These are phyloP conservation scores for Penicillium bialowiezense DNA, from an alignment of 495 filamentous ascomycete genomes.

Conservation along the genomic window DNA sequence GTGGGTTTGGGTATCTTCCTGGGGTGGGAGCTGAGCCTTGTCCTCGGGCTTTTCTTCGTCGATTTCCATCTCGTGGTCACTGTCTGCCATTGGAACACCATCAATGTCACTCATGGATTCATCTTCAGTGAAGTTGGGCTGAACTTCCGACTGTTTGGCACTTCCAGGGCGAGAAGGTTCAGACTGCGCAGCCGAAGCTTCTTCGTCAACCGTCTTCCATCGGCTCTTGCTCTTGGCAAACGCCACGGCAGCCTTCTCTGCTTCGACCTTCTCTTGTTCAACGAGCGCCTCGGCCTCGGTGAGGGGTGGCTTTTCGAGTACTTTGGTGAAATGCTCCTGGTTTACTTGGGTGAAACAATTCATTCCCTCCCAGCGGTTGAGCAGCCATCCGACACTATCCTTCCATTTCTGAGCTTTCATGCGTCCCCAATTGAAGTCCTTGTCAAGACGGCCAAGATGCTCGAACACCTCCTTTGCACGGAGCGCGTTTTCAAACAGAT, in stretches of 20 bases:
- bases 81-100: slow-evolving; percentile 56
- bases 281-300: slow-evolving; percentile 49
- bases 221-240: slow-evolving; percentile 53
- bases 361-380: slow-evolving; percentile 87
- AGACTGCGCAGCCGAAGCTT: slow-evolving; percentile 38
- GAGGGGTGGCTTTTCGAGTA: slow-evolving; percentile 72
- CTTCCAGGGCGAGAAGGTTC: slow-evolving; percentile 27
- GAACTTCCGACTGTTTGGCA: slow-evolving; percentile 17
- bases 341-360: slow-evolving; percentile 76
- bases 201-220: slow-evolving; percentile 71
- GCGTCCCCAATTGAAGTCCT: slow-evolving; percentile 76
- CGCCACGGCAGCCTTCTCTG: slow-evolving; percentile 34
- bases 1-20: slow-evolving; percentile 6
- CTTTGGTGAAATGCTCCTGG: slow-evolving; percentile 67
- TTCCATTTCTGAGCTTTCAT: slow-evolving; percentile 89
- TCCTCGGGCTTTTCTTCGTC: slow-evolving; percentile 35
- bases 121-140: slow-evolving; percentile 25
- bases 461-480: slow-evolving; percentile 73
- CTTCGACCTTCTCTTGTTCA: slow-evolving; percentile 47
- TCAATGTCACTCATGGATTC: slow-evolving; percentile 45
- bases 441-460: slow-evolving; percentile 72
- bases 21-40: slow-evolving; percentile 14
- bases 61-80: slow-evolving; percentile 40
- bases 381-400: slow-evolving; percentile 66
- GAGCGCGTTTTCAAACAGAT: slow-evolving; percentile 77